A percentile compares a stretch with the other conserved stretches of the same genome.
Conservation (phyloP, 805 yeast species). For the Cyberlindnera americana region DNA sequence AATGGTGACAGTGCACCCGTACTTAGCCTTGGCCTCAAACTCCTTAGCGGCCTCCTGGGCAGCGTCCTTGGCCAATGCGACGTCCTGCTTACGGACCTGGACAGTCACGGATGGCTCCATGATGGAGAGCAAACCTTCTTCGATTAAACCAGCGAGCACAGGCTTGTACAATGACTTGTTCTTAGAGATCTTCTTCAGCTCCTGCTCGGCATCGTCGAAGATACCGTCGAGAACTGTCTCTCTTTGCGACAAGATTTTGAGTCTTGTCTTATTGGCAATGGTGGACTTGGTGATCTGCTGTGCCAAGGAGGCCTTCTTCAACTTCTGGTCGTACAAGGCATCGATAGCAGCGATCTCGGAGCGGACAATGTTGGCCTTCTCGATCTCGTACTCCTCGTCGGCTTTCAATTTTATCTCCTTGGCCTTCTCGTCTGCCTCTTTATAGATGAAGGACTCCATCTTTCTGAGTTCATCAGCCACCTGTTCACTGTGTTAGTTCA, state of each 20-base stretch:
- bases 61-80: constrained; percentile 54
- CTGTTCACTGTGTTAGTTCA: constrained; percentile 33
- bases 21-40: constrained; percentile 61
- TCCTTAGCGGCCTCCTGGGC: constrained; percentile 55
- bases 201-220: constrained; percentile 62
- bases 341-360: constrained; percentile 89
- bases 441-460: constrained; percentile 98
- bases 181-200: constrained; percentile 55
- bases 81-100: constrained; percentile 65
- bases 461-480: constrained; percentile 94
- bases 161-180: constrained; percentile 60
- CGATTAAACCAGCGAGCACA: constrained; percentile 71
- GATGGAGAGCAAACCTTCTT: constrained; percentile 69
- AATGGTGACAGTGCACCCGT: constrained; percentile 50
- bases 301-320: constrained; percentile 86
- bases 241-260: constrained; percentile 82
- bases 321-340: constrained; percentile 68
- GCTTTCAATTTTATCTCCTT: constrained; percentile 94
- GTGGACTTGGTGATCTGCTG: constrained; percentile 96
- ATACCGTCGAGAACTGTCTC: constrained; percentile 75
- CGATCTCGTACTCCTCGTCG: constrained; percentile 98
- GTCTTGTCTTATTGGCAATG: constrained; percentile 91
- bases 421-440: constrained; percentile 99
- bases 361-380: constrained; percentile 92
- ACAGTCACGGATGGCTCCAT: constrained; percentile 68